Conservation (phyloP, 2,329 filamentous ascomycete species). For the Tolypocladium ovalisporum region DNA sequence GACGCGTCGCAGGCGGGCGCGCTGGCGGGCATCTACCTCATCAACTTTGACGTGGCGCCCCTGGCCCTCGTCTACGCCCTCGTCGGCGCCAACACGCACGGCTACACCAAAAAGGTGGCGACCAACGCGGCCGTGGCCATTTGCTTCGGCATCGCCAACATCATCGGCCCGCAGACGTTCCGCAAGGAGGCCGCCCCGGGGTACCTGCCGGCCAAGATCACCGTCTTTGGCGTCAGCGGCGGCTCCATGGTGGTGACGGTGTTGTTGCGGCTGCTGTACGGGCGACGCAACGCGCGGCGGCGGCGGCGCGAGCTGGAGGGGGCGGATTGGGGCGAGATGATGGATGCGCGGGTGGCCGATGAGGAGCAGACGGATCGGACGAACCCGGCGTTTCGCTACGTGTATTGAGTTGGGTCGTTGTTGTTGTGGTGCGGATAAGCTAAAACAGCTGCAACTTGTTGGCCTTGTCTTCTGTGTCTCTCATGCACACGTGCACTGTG, state of each 20-base stretch:
- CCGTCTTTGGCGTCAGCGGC: constrained; percentile 31
- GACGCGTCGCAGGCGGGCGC: constrained; percentile 17
- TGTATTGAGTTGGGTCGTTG: constrained; percentile 10
- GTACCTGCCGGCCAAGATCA: constrained; percentile 40
- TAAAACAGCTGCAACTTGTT: background rate
- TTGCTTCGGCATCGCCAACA: constrained; percentile 32
- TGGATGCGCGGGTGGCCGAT: constrained; percentile 5
- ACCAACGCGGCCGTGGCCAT: constrained; percentile 32
- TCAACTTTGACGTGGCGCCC: constrained; percentile 36
- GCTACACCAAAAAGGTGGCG: constrained; percentile 34
- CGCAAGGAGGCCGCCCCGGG: constrained; percentile 31
- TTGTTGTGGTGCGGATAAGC: background rate
- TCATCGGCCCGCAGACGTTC: constrained; percentile 18
- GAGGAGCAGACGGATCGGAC: constrained; percentile 23
- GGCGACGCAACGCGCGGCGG: constrained; percentile 24
- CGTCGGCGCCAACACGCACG: constrained; percentile 33
- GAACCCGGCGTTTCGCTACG: constrained; percentile 12
- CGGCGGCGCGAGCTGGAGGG: constrained; percentile 16
- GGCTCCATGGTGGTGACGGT: constrained; percentile 20
- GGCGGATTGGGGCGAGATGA: constrained; percentile 18
- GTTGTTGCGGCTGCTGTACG: constrained; percentile 20
- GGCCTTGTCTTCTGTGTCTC: background rate
- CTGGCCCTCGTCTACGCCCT: constrained; percentile 42
- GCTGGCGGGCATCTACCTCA: constrained; percentile 15
- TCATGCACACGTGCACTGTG: background rate